Evolutionary conservation across 495 filamentous ascomycete species (phyloP).

Genomic region (Choiromyces venosus): DNA sequence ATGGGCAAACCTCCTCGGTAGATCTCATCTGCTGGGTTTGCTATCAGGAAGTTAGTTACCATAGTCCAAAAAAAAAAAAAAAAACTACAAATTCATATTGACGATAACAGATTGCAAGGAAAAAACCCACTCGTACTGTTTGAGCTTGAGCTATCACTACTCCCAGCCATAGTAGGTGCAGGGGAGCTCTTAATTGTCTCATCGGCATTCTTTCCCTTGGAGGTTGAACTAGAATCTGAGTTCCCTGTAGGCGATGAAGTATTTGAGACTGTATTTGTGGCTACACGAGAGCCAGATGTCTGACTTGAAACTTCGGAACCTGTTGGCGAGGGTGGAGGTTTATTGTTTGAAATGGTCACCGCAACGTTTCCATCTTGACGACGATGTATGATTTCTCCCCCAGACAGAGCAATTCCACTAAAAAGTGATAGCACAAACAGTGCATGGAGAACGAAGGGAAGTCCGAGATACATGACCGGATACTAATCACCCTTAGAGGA

Average conservation of each 20-base stretch:
- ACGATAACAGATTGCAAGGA: background rate
- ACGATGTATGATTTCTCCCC: constrained; percentile 16
- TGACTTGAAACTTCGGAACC: background rate
- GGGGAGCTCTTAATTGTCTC: background rate
- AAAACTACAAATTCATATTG: background rate
- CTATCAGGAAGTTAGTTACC: constrained; percentile 13
- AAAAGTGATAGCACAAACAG: constrained; percentile 33
- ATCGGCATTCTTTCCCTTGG: background rate
- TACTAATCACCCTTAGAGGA: constrained; percentile 6
- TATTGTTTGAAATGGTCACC: constrained; percentile 5
- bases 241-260: background rate
- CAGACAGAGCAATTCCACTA: constrained; percentile 23
- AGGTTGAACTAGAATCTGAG: background rate
- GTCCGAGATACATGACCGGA: constrained; percentile 29
- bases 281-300: background rate
- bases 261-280: background rate
- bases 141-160: constrained; percentile 9
- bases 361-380: constrained; percentile 19
- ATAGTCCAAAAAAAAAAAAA: background rate
- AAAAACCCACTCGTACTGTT: constrained; percentile 3
- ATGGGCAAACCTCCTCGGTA: constrained; percentile 56
- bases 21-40: constrained; percentile 17
- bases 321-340: constrained; percentile 3
- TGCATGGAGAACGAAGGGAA: constrained; percentile 23
- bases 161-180: constrained; percentile 15